Base-by-base conservation (phyloP, 169 alveolate species). In the Eimeria sp. region DNA sequence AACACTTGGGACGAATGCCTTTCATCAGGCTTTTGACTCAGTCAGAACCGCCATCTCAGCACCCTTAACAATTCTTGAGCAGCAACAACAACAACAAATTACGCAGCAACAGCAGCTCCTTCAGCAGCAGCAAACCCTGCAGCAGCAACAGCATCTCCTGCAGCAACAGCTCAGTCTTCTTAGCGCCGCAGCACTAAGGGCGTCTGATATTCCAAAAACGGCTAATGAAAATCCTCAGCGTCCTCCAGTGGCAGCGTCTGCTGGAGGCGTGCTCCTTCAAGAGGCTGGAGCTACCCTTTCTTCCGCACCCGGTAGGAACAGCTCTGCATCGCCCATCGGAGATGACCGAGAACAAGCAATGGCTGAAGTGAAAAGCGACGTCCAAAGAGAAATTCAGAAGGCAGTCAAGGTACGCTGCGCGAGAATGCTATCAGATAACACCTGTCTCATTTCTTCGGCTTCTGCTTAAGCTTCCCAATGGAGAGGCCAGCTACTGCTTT, bases 301-400 rank as follows among this genome's bases (percentile, higher is more conserved):
- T 43, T 37, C 49, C 43, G 56, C 52, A 23, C 10, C 94, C 6
- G 64, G 94, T 23, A 66, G 62, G 46, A 87, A 87, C 27, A 66
- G 56, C 82, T 62, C 94, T 40, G 54, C 83, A 14, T 16, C n/a
- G 8, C 80, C 62, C 33, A n/a, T 27, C 23, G 1, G 0, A 64
- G 68, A 87, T 27, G 40, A 25, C 18, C 64, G 49, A 27, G 60
- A 87, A n/a, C 62, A 66, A 43, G 25, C 94, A 66, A 54, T 87
- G 64, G 83, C 68, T 66, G 80, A 85, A 6, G 71, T 85, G 43
- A 94, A 94, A 56, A 77, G 43, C 16, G 95, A 83, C 46, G 89
- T 94, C 20, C 96, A 94, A 62, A 94, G 77, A 43, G 96, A 94
- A 40, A 58, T 94, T 27, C 93, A 94, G 40, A 90, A 94, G 20